Percentiles rank a stretch among this genome's conserved stretches.
Evolutionary conservation across 805 yeast genomes (phyloP).

Genomic region (Pichia nanzhaoensis): DNA sequence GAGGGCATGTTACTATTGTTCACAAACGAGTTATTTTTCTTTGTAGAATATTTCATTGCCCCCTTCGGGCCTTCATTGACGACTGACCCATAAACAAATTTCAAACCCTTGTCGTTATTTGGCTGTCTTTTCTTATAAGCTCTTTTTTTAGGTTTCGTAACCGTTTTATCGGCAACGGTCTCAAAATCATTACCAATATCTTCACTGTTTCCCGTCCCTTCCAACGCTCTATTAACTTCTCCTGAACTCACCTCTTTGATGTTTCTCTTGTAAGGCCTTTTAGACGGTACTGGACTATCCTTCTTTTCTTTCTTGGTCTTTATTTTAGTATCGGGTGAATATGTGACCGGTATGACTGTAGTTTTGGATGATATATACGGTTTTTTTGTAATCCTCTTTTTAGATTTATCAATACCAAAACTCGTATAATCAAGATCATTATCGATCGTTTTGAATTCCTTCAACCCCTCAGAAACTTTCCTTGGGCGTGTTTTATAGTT

Average conservation of each 20-base stretch:
- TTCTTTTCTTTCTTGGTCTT: constrained; percentile 5
- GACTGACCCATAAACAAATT: constrained; percentile 8
- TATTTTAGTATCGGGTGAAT: neutral
- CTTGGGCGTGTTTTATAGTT: constrained; percentile 20
- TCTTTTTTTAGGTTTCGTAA: constrained; percentile 2
- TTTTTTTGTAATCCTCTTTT: neutral
- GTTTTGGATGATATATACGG: neutral
- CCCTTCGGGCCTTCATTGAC: constrained; percentile 1
- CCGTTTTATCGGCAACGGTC: neutral
- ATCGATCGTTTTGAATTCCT: constrained; percentile 13
- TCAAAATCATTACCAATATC: neutral
- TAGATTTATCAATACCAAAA: constrained; percentile 3
- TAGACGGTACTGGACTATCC: neutral
- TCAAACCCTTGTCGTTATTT: constrained; percentile 2
- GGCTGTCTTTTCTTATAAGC: constrained; percentile 3
- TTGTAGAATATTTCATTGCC: neutral
- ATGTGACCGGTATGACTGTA: neutral
- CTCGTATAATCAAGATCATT: constrained; percentile 8
- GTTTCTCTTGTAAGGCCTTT: neutral
- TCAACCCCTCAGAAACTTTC: constrained; percentile 1
- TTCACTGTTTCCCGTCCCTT: neutral
- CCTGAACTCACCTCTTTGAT: neutral
- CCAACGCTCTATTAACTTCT: neutral
- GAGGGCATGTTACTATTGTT: too few relatives aligned
- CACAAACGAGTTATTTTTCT: neutral